Conservation (phyloP, 2,329 filamentous ascomycete genomes). For the Aspergillus puulaauensis region DNA sequence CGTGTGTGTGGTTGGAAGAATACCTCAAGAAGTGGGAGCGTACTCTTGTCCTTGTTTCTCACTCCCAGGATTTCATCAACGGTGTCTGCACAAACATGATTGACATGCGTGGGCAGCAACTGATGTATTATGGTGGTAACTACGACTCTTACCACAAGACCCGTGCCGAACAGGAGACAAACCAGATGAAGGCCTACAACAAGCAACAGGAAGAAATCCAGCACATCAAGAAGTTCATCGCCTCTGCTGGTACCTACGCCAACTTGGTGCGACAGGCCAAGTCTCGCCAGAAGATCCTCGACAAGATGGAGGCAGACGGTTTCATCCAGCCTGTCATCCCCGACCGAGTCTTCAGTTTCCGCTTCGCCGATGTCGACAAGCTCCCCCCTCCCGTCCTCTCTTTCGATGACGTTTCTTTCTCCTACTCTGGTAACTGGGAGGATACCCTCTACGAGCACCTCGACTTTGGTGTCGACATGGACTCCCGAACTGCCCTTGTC, state of each 20-base stretch:
- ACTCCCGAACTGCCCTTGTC: constrained; percentile 93
- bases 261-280: constrained; percentile 99
- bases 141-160: constrained; percentile 99
- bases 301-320: constrained; percentile 99
- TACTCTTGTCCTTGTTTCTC: constrained; percentile 92
- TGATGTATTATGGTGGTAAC: constrained; percentile 99
- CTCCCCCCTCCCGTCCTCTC: constrained; percentile 95
- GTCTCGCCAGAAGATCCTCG: constrained; percentile 98
- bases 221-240: constrained; percentile 99
- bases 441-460: constrained; percentile 96
- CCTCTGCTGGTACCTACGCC: constrained; percentile 98
- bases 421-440: constrained; percentile 83
- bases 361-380: constrained; percentile 98
- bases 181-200: constrained; percentile 98
- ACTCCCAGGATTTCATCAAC: constrained; percentile 99
- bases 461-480: constrained; percentile 99
- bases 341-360: constrained; percentile 93
- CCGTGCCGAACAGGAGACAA: constrained; percentile 86
- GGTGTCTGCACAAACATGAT: constrained; percentile 98
- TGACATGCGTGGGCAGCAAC: constrained; percentile 86
- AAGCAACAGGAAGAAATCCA: constrained; percentile 99
- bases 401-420: constrained; percentile 96
- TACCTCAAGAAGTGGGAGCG: constrained; percentile 99
- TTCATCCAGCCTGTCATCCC: constrained; percentile 88
- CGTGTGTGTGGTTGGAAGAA: constrained; percentile 99